Percentiles rank a stretch among this genome's conserved stretches.
Evolutionary conservation across 805 yeast genomes (phyloP).

Genomic region (Myxozyma neglecta): DNA sequence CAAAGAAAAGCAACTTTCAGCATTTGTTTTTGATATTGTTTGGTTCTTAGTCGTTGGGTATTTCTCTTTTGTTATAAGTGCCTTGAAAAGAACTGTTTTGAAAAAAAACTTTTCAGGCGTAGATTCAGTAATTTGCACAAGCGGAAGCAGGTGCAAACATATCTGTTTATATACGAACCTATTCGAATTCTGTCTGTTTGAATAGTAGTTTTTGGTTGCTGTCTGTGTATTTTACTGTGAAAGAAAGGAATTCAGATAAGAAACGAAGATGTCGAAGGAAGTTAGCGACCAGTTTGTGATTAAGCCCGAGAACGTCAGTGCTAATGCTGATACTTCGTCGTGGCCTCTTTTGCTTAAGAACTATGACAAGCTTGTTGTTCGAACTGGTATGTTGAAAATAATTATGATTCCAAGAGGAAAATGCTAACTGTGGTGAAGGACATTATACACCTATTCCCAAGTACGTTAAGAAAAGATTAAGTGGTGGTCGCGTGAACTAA

Average conservation of each 20-base stretch:
- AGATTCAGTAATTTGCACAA: neutral
- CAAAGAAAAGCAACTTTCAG: too few relatives aligned
- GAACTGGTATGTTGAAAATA: conserved; percentile 54
- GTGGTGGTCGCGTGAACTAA: neutral
- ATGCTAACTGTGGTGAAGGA: conserved; percentile 38
- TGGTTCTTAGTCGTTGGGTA: neutral
- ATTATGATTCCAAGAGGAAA: neutral
- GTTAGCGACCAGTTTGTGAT: conserved; percentile 20
- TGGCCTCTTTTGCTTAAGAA: conserved; percentile 95
- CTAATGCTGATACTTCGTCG: conserved; percentile 81
- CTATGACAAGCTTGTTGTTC: conserved; percentile 88
- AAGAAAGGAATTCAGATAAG: neutral
- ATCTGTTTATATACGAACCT: neutral
- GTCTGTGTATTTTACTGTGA: neutral
- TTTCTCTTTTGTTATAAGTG: too few relatives aligned
- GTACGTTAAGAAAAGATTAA: conserved; percentile 2
- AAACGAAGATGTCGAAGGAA: neutral
- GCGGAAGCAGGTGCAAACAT: neutral
- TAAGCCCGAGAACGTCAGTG: conserved; percentile 31
- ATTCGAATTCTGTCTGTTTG: neutral
- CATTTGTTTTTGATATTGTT: neutral
- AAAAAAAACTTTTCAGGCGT: neutral
- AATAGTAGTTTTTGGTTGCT: neutral
- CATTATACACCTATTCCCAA: conserved; percentile 67
- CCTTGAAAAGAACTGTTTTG: too few relatives aligned